A percentile compares a stretch with the other conserved stretches of the same genome.
Evolutionary conservation across 495 filamentous ascomycete genomes (phyloP).

Genomic region (Letharia columbiana): DNA sequence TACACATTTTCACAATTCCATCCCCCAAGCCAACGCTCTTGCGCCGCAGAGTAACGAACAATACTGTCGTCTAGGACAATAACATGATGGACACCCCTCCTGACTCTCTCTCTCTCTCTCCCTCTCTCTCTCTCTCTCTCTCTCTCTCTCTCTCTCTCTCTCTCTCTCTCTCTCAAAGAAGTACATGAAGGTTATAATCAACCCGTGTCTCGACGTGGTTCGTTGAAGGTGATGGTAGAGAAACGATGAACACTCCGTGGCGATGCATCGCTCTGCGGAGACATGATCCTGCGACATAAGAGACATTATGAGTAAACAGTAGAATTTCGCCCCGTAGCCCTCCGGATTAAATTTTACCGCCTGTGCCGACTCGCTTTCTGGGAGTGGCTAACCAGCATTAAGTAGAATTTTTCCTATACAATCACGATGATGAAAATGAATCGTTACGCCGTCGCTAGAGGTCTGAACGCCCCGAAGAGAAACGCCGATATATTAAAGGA

Average conservation of each 20-base stretch:
- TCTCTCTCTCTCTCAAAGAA: not conserved
- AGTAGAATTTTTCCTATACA: slow-evolving; percentile 7
- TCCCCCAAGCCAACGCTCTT: slow-evolving; percentile 9
- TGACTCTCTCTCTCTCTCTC: not conserved
- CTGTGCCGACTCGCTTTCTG: slow-evolving; percentile 9
- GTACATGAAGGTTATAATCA: slow-evolving; percentile 9
- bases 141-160: not conserved
- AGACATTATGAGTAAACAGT: slow-evolving; percentile 23
- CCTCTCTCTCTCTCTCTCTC: not conserved
- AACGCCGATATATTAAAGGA: slow-evolving; percentile 10
- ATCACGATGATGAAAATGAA: not conserved
- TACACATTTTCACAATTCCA: slow-evolving; percentile 10
- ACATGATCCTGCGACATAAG: slow-evolving; percentile 12
- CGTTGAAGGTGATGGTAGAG: not conserved
- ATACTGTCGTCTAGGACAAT: slow-evolving; percentile 2
- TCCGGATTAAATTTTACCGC: slow-evolving; percentile 9
- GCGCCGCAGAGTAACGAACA: slow-evolving; percentile 11
- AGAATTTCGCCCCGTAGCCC: slow-evolving; percentile 9
- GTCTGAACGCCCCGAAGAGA: slow-evolving; percentile 4
- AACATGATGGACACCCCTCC: not conserved
- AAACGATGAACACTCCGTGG: slow-evolving; percentile 8
- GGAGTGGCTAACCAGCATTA: slow-evolving; percentile 12
- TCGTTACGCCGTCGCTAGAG: slow-evolving; percentile 21
- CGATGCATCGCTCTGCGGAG: slow-evolving; percentile 5
- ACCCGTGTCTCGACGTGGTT: not conserved